Percentiles rank a stretch among this genome's conserved stretches.
Conservation (phyloP, 495 filamentous ascomycete species). For the Penicilliopsis zonata region DNA sequence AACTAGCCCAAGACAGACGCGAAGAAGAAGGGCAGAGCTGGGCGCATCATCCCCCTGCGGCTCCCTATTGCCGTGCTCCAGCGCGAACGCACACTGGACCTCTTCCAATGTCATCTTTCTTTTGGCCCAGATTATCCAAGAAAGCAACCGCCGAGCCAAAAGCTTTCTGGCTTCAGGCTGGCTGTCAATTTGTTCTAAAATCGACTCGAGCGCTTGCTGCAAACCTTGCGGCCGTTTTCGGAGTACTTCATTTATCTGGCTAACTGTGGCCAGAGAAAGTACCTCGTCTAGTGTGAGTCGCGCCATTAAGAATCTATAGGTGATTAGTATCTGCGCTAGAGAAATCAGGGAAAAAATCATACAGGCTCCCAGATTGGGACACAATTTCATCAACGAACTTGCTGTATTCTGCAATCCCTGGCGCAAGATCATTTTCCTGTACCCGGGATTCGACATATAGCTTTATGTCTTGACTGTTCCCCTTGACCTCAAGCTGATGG, state of each 20-base stretch:
- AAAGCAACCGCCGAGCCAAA: slow-evolving; percentile 4
- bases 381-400: slow-evolving; percentile 1
- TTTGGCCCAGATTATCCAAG: slow-evolving; percentile 5
- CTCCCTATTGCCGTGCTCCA: slow-evolving; percentile 2
- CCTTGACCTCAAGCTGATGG: not conserved
- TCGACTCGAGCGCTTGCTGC: slow-evolving; percentile 2
- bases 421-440: slow-evolving; percentile 3
- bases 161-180: slow-evolving; percentile 1
- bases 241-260: slow-evolving; percentile 3
- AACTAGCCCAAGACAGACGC: slow-evolving; percentile 10
- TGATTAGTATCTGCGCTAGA: not conserved
- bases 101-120: slow-evolving; percentile 1
- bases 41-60: slow-evolving; percentile 2
- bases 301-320: slow-evolving; percentile 1
- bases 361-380: slow-evolving; percentile 3
- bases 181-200: slow-evolving; percentile 2
- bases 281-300: slow-evolving; percentile 4
- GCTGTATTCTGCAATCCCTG: slow-evolving; percentile 1
- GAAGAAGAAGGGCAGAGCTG: slow-evolving; percentile 4
- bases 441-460: slow-evolving; percentile 2
- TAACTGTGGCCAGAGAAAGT: slow-evolving; percentile 2
- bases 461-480: not conserved
- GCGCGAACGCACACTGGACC: slow-evolving; percentile 4
- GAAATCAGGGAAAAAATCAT: not conserved
- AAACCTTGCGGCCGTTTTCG: not conserved